Evolutionary conservation across 306 rosid genomes (phyloP).

Genomic region (Malus orientalis): DNA sequence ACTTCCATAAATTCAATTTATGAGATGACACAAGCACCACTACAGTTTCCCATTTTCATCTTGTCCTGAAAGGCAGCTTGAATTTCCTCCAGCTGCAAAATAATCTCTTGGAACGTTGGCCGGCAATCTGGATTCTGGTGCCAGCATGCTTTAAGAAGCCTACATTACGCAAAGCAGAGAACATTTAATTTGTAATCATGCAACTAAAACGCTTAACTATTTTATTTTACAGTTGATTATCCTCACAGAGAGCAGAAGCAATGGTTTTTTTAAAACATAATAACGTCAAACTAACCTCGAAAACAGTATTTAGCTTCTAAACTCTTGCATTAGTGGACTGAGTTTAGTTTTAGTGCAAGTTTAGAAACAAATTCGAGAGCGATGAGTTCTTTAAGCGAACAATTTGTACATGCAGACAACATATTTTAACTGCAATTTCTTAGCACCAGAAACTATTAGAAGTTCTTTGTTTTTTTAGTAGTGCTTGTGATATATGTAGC

Average conservation of each 20-base stretch:
- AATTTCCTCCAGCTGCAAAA: slow-evolving; percentile 2
- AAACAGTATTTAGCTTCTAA: too few species aligned
- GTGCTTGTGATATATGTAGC: background rate
- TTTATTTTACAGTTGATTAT: too few species aligned
- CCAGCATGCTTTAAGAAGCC: slow-evolving; percentile 22
- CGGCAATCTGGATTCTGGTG: slow-evolving; percentile 21
- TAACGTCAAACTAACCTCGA: background rate
- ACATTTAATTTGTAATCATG: background rate
- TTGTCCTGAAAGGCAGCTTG: background rate
- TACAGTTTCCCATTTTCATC: background rate
- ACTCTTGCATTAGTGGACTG: background rate
- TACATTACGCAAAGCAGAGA: background rate
- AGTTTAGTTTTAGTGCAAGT: background rate
- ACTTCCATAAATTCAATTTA: background rate
- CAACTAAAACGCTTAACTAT: background rate
- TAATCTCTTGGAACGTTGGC: slow-evolving; percentile 15
- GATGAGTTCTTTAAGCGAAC: background rate
- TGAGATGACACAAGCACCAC: slow-evolving; percentile 4
- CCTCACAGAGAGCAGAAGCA: background rate
- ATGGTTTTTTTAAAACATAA: too few species aligned
- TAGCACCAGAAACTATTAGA: background rate
- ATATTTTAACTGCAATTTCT: background rate
- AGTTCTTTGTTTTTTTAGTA: background rate
- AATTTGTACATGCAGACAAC: background rate
- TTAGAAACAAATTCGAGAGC: background rate